Evolutionary conservation across 1,284 basidiomycete genomes (phyloP), one percentile per base, ranked within the genome.

Genomic region (Papiliotrema nemorosa): DNA sequence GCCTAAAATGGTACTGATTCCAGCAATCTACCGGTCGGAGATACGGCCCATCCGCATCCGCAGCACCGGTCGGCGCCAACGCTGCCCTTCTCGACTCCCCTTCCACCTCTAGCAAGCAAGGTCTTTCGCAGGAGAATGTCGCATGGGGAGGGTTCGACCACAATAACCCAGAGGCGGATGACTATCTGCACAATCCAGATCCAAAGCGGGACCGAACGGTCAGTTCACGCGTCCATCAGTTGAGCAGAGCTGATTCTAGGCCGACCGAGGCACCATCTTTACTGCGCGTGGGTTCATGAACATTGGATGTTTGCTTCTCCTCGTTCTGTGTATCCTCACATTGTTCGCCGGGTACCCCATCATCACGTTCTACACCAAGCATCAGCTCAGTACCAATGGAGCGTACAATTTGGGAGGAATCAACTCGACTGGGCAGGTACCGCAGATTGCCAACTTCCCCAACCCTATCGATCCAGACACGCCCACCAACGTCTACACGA

Each of bases 391-490:
- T n/a, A 76, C 65, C 1, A 69, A 77, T n/a, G 77, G 76, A 0
- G 78, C 72, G 1, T 80, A 77, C 65, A 80, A 81, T 52, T 62
- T 82, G 12, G 80, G 80, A 6, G 81, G 81, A 5, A 79, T 77
- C 60, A 82, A 82, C 44, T 69, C 74, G 1, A 77, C 77, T 0
- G 78, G 79, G 13, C 77, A 90, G 77, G 77, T 89, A 21, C 73
- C 72, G 13, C 54, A 68, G 22, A 82, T 91, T 3, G 83, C 85
- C 2, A 82, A 82, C 63, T 84, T 82, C 63, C 57, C 61, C 1
- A 83, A 82, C 3, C 75, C 90, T 48, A 84, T 93, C 57, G 90
- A 93, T 70, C 49, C 77, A 5, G 83, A 88, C 50, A 93, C 90
- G 0, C 64, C 64, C 5, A 29, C 31, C 21, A 77, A 59, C 2